Evolutionary conservation across 495 filamentous ascomycete genomes (phyloP).

Genomic region (Hypoxylon crocopeplum): DNA sequence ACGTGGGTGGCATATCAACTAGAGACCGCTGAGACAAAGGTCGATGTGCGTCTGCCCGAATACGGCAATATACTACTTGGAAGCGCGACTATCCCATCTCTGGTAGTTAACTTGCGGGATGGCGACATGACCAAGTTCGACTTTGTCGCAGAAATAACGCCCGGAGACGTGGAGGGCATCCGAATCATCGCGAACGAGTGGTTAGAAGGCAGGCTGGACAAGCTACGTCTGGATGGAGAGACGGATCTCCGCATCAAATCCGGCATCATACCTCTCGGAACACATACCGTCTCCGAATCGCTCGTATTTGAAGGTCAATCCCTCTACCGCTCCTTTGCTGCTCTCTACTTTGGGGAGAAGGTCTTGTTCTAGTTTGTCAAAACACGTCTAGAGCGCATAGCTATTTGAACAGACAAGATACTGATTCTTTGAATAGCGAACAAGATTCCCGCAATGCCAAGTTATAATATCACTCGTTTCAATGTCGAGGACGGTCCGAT

Average conservation of each 20-base stretch:
- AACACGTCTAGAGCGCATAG: neutral
- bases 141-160: conserved; percentile 74
- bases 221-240: conserved; percentile 71
- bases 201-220: conserved; percentile 75
- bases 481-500: conserved; percentile 74
- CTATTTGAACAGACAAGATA: conserved; percentile 26
- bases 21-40: conserved; percentile 69
- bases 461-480: conserved; percentile 76
- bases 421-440: conserved; percentile 52
- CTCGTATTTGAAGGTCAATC: conserved; percentile 81
- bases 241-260: conserved; percentile 74
- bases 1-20: conserved; percentile 82
- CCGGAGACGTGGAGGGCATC: conserved; percentile 79
- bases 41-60: conserved; percentile 83
- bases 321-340: conserved; percentile 62
- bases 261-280: conserved; percentile 77
- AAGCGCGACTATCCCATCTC: conserved; percentile 72
- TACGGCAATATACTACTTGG: conserved; percentile 81
- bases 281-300: conserved; percentile 71
- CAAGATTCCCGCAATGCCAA: conserved; percentile 77
- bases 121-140: conserved; percentile 78
- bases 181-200: conserved; percentile 86
- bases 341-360: conserved; percentile 59
- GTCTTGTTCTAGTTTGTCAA: conserved; percentile 42
- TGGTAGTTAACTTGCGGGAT: conserved; percentile 77